These are phyloP conservation scores for Eucalyptus regnans DNA, from an alignment of 345 rosid genomes.

Conservation along the genomic window DNA sequence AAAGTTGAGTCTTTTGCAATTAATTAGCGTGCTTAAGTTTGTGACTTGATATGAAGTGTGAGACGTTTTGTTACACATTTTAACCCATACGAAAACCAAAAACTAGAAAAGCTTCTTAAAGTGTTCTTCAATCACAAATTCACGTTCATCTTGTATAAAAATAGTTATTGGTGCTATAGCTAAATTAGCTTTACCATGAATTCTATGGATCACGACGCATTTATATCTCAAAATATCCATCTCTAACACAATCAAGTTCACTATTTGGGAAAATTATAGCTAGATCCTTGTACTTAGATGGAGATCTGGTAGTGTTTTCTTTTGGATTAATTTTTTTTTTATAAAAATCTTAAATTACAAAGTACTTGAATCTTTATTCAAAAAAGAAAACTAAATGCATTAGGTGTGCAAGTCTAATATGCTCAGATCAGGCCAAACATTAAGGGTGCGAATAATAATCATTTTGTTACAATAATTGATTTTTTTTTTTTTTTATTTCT, in stretches of 20 bases:
- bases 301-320: not conserved
- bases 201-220: not conserved
- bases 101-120: not conserved
- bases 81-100: not conserved
- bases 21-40: not conserved
- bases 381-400: not conserved
- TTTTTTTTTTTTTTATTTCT: too few species aligned
- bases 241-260: not conserved
- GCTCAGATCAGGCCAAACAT: too few species aligned
- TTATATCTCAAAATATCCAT: not conserved
- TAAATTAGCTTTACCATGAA: not conserved
- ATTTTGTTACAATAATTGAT: too few species aligned
- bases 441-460: too few species aligned
- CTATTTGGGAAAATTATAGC: not conserved
- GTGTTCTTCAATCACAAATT: not conserved
- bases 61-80: not conserved
- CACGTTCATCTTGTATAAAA: not conserved
- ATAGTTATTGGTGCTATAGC: not conserved
- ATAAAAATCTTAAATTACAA: not conserved
- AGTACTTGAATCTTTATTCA: too few species aligned
- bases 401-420: too few species aligned
- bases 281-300: not conserved
- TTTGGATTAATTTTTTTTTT: too few species aligned
- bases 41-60: not conserved
- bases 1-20: not conserved